These are phyloP conservation scores for Ascochyta fabae DNA, from an alignment of 2,329 filamentous ascomycete species.

Conservation along the genomic window DNA sequence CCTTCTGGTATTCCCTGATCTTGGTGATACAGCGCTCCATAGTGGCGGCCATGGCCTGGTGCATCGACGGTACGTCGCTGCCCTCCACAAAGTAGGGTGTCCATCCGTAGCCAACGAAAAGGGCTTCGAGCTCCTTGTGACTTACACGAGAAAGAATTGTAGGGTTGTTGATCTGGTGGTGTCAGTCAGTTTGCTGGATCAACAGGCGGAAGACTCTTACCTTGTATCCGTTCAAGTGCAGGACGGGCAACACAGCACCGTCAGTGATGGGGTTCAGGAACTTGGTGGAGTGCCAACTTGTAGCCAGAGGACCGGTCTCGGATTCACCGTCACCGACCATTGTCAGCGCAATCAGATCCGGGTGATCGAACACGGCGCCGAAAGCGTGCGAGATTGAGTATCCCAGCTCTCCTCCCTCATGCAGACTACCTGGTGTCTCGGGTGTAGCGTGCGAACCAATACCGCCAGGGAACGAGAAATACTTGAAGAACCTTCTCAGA, in stretches of 20 bases:
- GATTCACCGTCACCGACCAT: constrained; percentile 83
- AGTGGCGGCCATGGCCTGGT: constrained; percentile 81
- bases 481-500: constrained; percentile 79
- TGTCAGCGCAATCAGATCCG: constrained; percentile 74
- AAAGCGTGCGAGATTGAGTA: constrained; percentile 82
- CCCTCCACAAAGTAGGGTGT: constrained; percentile 82
- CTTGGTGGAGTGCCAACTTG: constrained; percentile 82
- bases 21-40: constrained; percentile 74
- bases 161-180: constrained; percentile 53
- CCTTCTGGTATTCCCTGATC: constrained; percentile 72
- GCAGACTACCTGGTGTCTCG: constrained; percentile 77
- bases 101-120: constrained; percentile 80
- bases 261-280: constrained; percentile 81
- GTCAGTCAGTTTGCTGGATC: background rate
- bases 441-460: constrained; percentile 80
- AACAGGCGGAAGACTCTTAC: constrained; percentile 53
- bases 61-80: constrained; percentile 74
- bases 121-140: constrained; percentile 72
- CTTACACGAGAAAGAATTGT: constrained; percentile 71
- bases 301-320: constrained; percentile 80
- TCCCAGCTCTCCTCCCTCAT: constrained; percentile 82
- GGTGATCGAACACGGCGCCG: constrained; percentile 77
- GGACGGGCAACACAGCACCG: constrained; percentile 76
- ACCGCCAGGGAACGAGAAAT: constrained; percentile 81
- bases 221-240: constrained; percentile 85